Evolutionary conservation across 768 basidiomycete genomes (phyloP).

Genomic region (Auriscalpium orientale): DNA sequence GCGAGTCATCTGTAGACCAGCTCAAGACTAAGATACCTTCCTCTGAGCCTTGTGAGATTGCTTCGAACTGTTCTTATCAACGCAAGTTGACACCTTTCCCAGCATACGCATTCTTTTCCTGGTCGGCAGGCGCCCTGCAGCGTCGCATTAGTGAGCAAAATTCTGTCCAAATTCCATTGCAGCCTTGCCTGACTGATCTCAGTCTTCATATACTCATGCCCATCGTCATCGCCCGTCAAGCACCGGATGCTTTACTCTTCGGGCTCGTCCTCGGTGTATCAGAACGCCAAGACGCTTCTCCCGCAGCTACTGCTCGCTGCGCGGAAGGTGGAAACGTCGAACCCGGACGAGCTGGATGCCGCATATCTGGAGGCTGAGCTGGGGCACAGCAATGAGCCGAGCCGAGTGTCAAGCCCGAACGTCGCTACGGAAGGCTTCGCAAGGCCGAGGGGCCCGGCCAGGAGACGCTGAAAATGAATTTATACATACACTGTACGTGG

Average conservation of each 20-base stretch:
- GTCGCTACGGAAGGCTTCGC: constrained; percentile 41
- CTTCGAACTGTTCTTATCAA: constrained; percentile 1
- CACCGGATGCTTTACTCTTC: constrained; percentile 87
- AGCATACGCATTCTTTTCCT: constrained; percentile 62
- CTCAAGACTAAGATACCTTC: constrained; percentile 44
- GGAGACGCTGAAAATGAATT: constrained; percentile 33
- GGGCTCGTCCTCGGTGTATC: constrained; percentile 48
- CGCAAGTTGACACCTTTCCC: constrained; percentile 6
- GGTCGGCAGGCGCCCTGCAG: constrained; percentile 42
- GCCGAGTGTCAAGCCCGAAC: constrained; percentile 14
- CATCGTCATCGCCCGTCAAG: constrained; percentile 71
- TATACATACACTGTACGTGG: background rate
- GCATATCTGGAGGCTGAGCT: constrained; percentile 55
- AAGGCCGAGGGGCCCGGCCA: constrained; percentile 59
- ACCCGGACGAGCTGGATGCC: constrained; percentile 66
- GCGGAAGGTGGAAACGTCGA: constrained; percentile 78
- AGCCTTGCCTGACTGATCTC: constrained; percentile 1
- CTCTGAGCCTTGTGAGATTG: constrained; percentile 45
- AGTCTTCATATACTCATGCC: constrained; percentile 94
- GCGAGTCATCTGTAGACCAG: constrained; percentile 33
- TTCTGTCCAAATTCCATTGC: background rate
- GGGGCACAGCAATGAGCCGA: constrained; percentile 22
- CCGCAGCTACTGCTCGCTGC: constrained; percentile 34
- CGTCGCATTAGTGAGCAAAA: constrained; percentile 52
- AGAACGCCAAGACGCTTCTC: constrained; percentile 46